Conservation (phyloP, 768 basidiomycete species). For the Porphyrellus cyaneotinctus region DNA sequence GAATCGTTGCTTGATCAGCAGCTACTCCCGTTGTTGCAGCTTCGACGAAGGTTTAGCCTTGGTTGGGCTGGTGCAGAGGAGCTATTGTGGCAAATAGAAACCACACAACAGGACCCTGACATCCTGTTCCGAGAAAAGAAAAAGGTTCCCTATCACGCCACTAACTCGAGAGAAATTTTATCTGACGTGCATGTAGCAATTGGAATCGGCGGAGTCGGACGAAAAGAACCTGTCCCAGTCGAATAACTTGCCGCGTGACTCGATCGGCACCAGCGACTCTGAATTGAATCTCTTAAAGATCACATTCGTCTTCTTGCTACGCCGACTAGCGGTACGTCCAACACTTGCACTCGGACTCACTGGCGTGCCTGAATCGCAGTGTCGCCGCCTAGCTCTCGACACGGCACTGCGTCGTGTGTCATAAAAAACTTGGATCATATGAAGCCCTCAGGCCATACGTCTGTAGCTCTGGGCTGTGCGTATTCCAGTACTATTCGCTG, state of each 20-base stretch:
- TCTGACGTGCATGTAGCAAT: constrained; percentile 4
- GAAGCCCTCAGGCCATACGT: constrained; percentile 73
- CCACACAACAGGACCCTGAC: constrained; percentile 38
- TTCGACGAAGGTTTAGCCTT: constrained; percentile 48
- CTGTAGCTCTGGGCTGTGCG: constrained; percentile 60
- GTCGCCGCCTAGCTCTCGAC: constrained; percentile 60
- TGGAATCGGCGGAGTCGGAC: constrained; percentile 38
- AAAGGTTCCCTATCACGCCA: constrained; percentile 23
- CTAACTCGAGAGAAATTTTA: not conserved
- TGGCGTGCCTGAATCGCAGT: not conserved
- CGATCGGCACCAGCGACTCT: constrained; percentile 34
- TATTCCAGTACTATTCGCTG: constrained; percentile 64
- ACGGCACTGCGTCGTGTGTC: constrained; percentile 72
- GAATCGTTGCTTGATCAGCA: constrained; percentile 57
- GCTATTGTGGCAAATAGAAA: constrained; percentile 44
- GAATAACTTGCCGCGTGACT: constrained; percentile 54
- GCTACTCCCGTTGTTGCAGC: constrained; percentile 49
- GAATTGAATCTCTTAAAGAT: constrained; percentile 58
- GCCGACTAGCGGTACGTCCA: constrained; percentile 52
- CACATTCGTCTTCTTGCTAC: constrained; percentile 61
- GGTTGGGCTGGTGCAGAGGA: constrained; percentile 71
- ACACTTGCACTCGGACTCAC: not conserved
- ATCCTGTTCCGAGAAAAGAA: constrained; percentile 35
- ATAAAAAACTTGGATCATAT: constrained; percentile 49
- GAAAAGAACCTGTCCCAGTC: constrained; percentile 38